These are phyloP conservation scores for Pyrrhoderma lamaoense DNA, from an alignment of 1,284 basidiomycete species.

Conservation along the genomic window DNA sequence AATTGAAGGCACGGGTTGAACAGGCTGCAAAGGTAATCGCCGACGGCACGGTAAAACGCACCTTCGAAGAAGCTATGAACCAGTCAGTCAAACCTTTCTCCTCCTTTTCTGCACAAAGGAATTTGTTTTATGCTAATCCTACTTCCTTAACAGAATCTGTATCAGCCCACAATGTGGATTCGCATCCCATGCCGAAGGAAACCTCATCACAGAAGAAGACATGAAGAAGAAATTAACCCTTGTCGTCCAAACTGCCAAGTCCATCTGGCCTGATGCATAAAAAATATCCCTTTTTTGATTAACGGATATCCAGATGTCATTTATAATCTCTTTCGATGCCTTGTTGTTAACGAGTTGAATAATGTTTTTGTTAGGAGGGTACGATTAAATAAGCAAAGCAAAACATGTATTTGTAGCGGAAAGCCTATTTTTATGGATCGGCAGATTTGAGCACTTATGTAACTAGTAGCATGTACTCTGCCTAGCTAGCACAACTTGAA, in stretches of 20 bases:
- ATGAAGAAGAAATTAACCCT: constrained; percentile 26
- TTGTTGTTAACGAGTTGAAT: too few species aligned
- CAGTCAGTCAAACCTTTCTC: constrained; percentile 36
- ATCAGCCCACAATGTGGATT: constrained; percentile 34
- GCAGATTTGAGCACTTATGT: too few species aligned
- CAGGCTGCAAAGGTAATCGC: constrained; percentile 57
- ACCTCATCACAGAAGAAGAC: constrained; percentile 24
- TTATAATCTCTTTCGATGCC: too few species aligned
- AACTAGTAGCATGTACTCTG: too few species aligned
- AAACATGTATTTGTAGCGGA: too few species aligned
- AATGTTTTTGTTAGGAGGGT: too few species aligned
- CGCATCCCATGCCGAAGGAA: constrained; percentile 27
- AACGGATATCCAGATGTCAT: too few species aligned
- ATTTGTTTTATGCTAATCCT: not conserved
- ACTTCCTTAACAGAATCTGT: constrained; percentile 20
- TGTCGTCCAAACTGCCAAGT: constrained; percentile 24
- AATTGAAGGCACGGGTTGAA: constrained; percentile 52
- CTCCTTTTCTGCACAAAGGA: constrained; percentile 9
- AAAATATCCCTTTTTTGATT: not conserved
- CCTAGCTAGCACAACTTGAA: too few species aligned
- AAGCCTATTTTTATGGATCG: too few species aligned
- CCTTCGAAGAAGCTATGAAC: constrained; percentile 47
- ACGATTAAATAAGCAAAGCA: too few species aligned
- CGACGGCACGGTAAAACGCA: constrained; percentile 43
- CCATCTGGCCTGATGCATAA: constrained; percentile 19